Conservation (phyloP, 108 stramenopile species). For the Phaeodactylum tricornutum region DNA sequence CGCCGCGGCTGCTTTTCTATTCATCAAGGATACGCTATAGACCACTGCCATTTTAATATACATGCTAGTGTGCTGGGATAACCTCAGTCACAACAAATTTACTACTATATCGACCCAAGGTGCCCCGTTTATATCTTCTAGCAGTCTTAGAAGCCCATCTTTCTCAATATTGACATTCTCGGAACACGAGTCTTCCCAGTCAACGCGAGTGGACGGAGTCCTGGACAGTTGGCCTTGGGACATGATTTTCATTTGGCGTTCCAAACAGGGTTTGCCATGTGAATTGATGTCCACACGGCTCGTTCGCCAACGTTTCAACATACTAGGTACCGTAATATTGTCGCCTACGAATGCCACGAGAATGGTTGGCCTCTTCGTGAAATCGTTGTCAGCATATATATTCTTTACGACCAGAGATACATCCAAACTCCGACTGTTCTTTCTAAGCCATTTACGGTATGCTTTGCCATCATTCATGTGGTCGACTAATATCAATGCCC, state of each 20-base stretch:
- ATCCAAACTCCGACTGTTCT: constrained; percentile 19
- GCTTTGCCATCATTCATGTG: constrained; percentile 69
- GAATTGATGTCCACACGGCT: constrained; percentile 67
- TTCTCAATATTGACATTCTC: neutral
- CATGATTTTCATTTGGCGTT: constrained; percentile 57
- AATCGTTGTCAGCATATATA: constrained; percentile 9
- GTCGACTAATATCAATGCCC: constrained; percentile 58
- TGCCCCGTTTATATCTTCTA: neutral
- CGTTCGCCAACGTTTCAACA: constrained; percentile 67
- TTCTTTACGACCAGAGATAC: constrained; percentile 24
- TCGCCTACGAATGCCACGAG: constrained; percentile 40
- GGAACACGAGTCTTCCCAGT: too few species aligned
- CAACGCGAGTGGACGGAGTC: too few species aligned
- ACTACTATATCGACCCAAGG: neutral
- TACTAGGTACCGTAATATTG: constrained; percentile 9
- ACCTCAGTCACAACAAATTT: neutral
- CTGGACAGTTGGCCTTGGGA: too few species aligned
- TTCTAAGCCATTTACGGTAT: constrained; percentile 64
- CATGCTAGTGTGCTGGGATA: too few species aligned
- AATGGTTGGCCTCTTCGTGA: constrained; percentile 31
- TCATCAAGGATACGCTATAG: constrained; percentile 24
- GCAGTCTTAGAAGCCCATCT: neutral
- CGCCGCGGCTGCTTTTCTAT: constrained; percentile 16
- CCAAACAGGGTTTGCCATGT: constrained; percentile 53
- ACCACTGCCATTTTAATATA: too few species aligned